phyloP scores from a whole-genome alignment of 352 stramenopile species.

The Thraustochytrium sp. region DNA sequence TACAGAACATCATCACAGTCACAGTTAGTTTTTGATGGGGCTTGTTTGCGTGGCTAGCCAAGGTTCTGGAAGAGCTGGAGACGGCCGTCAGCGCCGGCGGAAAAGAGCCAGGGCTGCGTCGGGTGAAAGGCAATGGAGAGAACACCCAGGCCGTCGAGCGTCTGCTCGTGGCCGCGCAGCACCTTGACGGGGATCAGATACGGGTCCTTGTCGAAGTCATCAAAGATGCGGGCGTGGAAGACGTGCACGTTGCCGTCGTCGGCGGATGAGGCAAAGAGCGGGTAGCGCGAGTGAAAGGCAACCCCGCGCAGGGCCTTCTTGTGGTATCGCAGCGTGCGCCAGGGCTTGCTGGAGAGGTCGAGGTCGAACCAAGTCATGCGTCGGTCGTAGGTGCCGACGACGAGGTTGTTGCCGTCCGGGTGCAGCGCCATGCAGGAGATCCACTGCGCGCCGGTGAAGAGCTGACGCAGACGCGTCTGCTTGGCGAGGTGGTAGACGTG shows the following conservation, averaged over 20 bases:
- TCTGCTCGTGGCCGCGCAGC: conserved; percentile 84
- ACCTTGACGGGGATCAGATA: conserved; percentile 99
- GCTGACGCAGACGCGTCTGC: conserved; percentile 91
- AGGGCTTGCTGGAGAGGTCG: conserved; percentile 92
- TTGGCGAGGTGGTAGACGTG: conserved; percentile 98
- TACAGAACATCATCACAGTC: too few species aligned
- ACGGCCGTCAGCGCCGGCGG: conserved; percentile 83
- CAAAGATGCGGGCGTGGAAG: conserved; percentile 82
- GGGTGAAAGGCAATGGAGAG: conserved; percentile 93
- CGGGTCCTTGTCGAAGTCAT: conserved; percentile 96
- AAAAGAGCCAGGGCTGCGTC: conserved; percentile 89
- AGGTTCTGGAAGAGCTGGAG: conserved; percentile 96
- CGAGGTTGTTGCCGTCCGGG: conserved; percentile 94
- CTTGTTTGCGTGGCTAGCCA: too few species aligned
- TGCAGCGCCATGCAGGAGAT: conserved; percentile 96
- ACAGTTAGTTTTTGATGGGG: too few species aligned
- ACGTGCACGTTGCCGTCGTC: conserved; percentile 98
- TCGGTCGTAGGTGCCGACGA: conserved; percentile 95
- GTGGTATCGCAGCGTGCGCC: conserved; percentile 99
- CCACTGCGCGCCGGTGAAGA: conserved; percentile 95
- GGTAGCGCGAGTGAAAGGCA: conserved; percentile 84
- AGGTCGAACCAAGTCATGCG: conserved; percentile 98
- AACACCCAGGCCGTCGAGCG: conserved; percentile 82
- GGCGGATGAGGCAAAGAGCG: conserved; percentile 95
- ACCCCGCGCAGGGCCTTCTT: conserved; percentile 90